Base-by-base conservation (phyloP, 768 basidiomycete species). In the Termitomyces sp. region DNA sequence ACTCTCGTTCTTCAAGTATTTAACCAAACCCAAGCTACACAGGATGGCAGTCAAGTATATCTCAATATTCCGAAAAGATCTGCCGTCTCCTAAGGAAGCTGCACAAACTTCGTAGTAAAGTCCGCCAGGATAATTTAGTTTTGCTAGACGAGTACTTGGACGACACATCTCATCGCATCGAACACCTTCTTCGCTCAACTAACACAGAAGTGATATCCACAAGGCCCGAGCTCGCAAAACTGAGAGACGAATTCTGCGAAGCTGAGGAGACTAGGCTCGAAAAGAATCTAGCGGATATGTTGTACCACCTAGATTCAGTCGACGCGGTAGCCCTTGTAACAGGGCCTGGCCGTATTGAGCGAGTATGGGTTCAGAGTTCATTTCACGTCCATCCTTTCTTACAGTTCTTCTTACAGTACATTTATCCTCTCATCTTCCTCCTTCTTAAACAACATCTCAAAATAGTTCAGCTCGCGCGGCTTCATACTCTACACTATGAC, bases 41-140 rank as follows among this genome's bases (percentile, higher is more conserved):
- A 57, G 55, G 55, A 1, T 57, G 55, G 55, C 55, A 57, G 18
- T 57, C 55, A 18, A 57, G 55, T 24, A 35, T 57, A 16, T 20
- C 18, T 3, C 2, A 28, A 35, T 57, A 57, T 16, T 4, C 1
- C 7, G 22, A 42, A 2, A 48, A 46, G 44, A 57, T 57, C 18
- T 57, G 46, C 13, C 44, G 55, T 12, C 15, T 46, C 15, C 42
- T 57, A 0, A 28, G 42, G 11, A 45, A 57, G 33, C 8, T 57
- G 2, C 15, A 48, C 20, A n/a, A 35, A 5, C 40, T 57, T n/a
- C 42, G 55, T 3, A 20, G 46, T 6, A 46, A 45, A 22, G 32
- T 57, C 35, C 42, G 28, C 7, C 32, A 8, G n/a, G 44, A 57
- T 7, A 57, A 57, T 15, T 2, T 33, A 2, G 12, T 0, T 2